These are phyloP conservation scores for Ambispora gerdemannii DNA, from an alignment of 192 early-diverging fungal genomes.

Conservation along the genomic window DNA sequence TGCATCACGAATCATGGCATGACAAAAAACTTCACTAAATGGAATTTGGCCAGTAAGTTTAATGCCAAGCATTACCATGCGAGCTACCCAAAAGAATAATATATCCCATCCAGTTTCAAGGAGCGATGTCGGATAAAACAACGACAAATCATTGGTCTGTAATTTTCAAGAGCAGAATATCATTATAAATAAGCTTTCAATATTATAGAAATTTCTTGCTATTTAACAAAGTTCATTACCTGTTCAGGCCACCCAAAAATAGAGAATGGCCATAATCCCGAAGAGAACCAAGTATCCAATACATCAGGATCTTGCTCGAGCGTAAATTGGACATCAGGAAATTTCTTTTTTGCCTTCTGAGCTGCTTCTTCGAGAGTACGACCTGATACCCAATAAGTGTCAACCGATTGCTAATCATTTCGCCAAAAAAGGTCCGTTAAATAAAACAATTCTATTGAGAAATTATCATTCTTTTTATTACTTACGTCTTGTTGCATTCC, in stretches of 20 bases:
- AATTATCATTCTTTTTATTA: neutral
- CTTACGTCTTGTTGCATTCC: conserved; percentile 51
- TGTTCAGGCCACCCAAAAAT: conserved; percentile 95
- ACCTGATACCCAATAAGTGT: conserved; percentile 84
- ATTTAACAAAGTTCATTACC: conserved; percentile 29
- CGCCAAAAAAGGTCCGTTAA: neutral
- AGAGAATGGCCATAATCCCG: conserved; percentile 98
- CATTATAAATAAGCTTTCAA: neutral
- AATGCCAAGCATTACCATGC: conserved; percentile 99
- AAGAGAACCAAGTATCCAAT: conserved; percentile 99
- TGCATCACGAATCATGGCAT: conserved; percentile 97
- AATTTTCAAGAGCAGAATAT: conserved; percentile 1
- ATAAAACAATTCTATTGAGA: neutral
- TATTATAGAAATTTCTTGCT: neutral
- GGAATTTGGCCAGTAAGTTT: conserved; percentile 94
- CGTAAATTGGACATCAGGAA: conserved; percentile 73
- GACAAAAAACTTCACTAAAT: conserved; percentile 93
- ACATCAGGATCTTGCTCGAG: conserved; percentile 97
- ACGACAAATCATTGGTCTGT: conserved; percentile 73
- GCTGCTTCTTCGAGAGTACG: conserved; percentile 72
- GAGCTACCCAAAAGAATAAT: conserved; percentile 99
- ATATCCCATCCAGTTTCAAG: conserved; percentile 99
- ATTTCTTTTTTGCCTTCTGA: conserved; percentile 70
- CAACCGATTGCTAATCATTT: conserved; percentile 42
- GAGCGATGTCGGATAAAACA: conserved; percentile 87